Percentiles rank a stretch among this genome's conserved stretches.
phyloP scores from a whole-genome alignment of 129 eudicot species.

The Chrysanthemum makinoi region DNA sequence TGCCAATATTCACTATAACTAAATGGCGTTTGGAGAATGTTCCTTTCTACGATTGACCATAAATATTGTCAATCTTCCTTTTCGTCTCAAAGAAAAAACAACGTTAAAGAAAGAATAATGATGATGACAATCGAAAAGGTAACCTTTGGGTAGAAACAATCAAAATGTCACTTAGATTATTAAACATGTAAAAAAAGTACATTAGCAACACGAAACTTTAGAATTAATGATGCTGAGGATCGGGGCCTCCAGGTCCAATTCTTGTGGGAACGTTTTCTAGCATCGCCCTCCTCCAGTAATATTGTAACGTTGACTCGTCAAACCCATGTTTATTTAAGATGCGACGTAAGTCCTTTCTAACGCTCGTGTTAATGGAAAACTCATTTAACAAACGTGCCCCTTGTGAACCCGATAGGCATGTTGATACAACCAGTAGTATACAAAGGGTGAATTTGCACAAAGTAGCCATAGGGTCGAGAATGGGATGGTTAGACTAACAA shows the following conservation, averaged over 20 bases:
- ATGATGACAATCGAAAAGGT: neutral
- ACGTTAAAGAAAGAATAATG: neutral
- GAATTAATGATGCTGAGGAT: conserved; percentile 47
- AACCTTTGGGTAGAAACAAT: neutral
- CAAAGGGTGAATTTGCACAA: conserved; percentile 15
- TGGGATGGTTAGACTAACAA: conserved; percentile 4
- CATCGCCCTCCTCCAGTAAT: conserved; percentile 40
- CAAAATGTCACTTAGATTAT: neutral
- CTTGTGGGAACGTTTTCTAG: conserved; percentile 28
- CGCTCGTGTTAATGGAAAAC: neutral
- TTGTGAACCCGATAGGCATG: neutral
- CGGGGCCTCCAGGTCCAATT: conserved; percentile 51
- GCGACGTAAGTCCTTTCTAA: conserved; percentile 10
- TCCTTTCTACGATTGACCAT: too few relatives aligned
- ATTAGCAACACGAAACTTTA: conserved; percentile 13
- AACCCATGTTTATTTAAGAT: conserved; percentile 30
- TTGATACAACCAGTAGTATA: conserved; percentile 1
- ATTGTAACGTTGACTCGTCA: conserved; percentile 24
- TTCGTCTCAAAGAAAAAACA: neutral
- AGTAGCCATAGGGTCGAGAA: conserved; percentile 19
- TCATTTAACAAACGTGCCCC: conserved; percentile 4
- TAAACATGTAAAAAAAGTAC: neutral
- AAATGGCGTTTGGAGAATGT: too few relatives aligned
- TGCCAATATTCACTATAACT: too few relatives aligned
- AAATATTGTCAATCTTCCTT: too few relatives aligned